Conservation (phyloP, 768 basidiomycete species). For the Pseudohyphozyma bogoriensis region DNA sequence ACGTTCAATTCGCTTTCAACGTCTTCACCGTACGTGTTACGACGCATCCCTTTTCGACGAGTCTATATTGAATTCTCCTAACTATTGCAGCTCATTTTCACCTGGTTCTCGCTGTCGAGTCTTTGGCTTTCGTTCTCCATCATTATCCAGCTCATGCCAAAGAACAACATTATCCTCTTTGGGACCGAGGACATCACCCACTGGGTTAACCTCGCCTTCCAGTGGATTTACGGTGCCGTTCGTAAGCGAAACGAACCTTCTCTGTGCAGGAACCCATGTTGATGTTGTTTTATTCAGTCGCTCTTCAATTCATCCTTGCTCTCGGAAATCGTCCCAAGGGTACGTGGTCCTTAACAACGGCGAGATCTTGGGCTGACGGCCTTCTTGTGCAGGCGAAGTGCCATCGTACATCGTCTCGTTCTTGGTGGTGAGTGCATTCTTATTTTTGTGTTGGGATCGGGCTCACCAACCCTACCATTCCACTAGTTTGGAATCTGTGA, state of each 20-base stretch:
- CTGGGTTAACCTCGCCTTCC: background rate
- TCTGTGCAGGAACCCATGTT: background rate
- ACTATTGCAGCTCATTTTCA: slow-evolving; percentile 38
- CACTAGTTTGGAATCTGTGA: background rate
- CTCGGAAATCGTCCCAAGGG: slow-evolving; percentile 73
- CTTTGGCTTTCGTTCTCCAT: slow-evolving; percentile 87
- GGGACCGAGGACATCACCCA: slow-evolving; percentile 45
- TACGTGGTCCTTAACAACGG: too few relatives aligned
- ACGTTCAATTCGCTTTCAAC: slow-evolving; percentile 55
- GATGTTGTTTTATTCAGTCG: slow-evolving; percentile 55
- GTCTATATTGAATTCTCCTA: too few relatives aligned
- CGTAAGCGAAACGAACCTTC: background rate
- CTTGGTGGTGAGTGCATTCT: too few relatives aligned
- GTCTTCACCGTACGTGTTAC: too few relatives aligned
- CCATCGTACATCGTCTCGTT: background rate
- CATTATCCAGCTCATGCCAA: slow-evolving; percentile 74
- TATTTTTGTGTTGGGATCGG: background rate
- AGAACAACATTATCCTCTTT: slow-evolving; percentile 48
- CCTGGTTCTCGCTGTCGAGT: slow-evolving; percentile 27
- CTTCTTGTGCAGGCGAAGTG: too few relatives aligned
- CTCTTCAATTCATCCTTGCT: slow-evolving; percentile 64
- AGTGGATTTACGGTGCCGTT: background rate
- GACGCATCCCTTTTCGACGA: too few relatives aligned
- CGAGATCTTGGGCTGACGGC: too few relatives aligned
- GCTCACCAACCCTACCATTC: background rate